These are phyloP conservation scores for Remersonia thermophila DNA, from an alignment of 2,329 filamentous ascomycete species.

Conservation along the genomic window DNA sequence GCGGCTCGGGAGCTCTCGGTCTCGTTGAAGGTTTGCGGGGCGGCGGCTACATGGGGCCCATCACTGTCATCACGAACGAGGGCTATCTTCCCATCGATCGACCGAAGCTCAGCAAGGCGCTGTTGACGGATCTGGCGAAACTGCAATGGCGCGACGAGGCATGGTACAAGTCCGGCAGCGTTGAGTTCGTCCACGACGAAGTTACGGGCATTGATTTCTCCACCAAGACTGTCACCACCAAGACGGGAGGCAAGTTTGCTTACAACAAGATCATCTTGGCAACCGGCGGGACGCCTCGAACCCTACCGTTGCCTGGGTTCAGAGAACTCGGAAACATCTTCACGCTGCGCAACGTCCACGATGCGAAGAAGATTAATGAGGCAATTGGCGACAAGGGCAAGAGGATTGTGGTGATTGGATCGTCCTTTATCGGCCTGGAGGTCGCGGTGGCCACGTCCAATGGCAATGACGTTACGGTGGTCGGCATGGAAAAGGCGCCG, in stretches of 20 bases:
- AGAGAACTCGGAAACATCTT: constrained; percentile 83
- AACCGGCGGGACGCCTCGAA: constrained; percentile 67
- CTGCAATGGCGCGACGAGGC: constrained; percentile 62
- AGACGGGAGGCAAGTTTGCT: constrained; percentile 53
- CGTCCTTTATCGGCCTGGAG: constrained; percentile 97
- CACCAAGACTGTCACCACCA: constrained; percentile 60
- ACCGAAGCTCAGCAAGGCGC: constrained; percentile 88
- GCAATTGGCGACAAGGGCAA: constrained; percentile 76
- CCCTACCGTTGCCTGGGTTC: constrained; percentile 71
- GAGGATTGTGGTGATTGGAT: constrained; percentile 85
- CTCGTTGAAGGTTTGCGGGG: constrained; percentile 72
- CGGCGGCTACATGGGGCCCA: constrained; percentile 63
- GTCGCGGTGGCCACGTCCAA: constrained; percentile 72
- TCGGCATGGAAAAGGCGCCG: constrained; percentile 80
- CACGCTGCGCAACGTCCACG: constrained; percentile 62
- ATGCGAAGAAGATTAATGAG: constrained; percentile 63
- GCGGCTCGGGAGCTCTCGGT: constrained; percentile 74
- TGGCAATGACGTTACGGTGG: constrained; percentile 71
- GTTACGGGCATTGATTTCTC: constrained; percentile 69
- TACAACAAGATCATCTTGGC: constrained; percentile 89
- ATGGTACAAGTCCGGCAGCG: constrained; percentile 57
- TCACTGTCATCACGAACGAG: constrained; percentile 77
- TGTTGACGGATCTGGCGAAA: constrained; percentile 70
- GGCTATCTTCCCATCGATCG: constrained; percentile 82
- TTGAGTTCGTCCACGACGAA: constrained; percentile 47